Percentiles rank a stretch among this genome's conserved stretches.
Conservation (phyloP, 1,284 basidiomycete genomes). For the Peniophora sp. region DNA sequence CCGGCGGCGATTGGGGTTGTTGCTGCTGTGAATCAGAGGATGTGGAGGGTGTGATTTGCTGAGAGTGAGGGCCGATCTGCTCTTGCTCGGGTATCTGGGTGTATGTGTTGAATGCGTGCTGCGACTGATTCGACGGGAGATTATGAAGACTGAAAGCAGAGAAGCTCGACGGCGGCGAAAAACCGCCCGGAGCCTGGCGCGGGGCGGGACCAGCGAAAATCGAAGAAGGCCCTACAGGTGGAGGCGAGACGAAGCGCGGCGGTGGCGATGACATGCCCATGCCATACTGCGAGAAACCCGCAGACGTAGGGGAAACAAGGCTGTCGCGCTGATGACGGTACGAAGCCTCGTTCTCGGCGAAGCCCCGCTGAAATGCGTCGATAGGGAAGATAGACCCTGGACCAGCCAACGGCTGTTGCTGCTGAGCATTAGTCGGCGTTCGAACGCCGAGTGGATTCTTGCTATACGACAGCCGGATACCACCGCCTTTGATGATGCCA, state of each 20-base stretch:
- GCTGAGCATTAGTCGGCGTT: conserved; percentile 59
- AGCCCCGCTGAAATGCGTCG: conserved; percentile 32
- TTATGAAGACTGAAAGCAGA: conserved; percentile 51
- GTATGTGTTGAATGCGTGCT: conserved; percentile 25
- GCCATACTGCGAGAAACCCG: conserved; percentile 29
- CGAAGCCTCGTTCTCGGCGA: conserved; percentile 25
- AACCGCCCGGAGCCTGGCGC: conserved; percentile 10
- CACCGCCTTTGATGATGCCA: conserved; percentile 89
- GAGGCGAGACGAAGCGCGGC: conserved; percentile 44
- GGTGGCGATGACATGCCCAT: conserved; percentile 24
- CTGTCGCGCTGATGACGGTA: conserved; percentile 26
- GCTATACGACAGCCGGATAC: conserved; percentile 92
- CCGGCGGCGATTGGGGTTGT: too few species aligned
- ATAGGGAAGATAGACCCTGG: conserved; percentile 18
- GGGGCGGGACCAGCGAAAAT: conserved; percentile 6
- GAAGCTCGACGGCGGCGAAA: conserved; percentile 34
- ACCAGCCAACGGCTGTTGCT: conserved; percentile 28
- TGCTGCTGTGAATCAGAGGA: too few species aligned
- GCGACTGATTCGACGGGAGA: not conserved
- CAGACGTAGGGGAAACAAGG: conserved; percentile 33
- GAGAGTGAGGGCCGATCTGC: conserved; percentile 19
- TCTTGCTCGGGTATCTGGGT: conserved; percentile 57
- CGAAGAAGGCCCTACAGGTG: conserved; percentile 23
- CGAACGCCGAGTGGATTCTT: conserved; percentile 89
- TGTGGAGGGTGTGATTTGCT: too few species aligned